Evolutionary conservation across 2,329 filamentous ascomycete species (phyloP).

Genomic region (Neopestalotiopsis clavispora): DNA sequence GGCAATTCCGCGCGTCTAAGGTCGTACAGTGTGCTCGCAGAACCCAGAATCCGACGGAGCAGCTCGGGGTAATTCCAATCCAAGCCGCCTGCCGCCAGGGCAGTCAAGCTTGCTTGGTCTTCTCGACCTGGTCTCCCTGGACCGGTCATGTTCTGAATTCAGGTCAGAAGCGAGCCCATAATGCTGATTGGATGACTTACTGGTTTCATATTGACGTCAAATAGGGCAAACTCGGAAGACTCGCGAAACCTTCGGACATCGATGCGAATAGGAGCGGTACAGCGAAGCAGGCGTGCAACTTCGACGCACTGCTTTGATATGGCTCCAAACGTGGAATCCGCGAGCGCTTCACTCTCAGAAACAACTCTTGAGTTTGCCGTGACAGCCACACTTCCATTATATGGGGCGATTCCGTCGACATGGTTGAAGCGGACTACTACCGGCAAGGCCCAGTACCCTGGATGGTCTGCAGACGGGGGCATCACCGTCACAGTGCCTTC

Average conservation of each 20-base stretch:
- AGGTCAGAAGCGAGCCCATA: background rate
- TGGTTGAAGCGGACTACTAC: constrained; percentile 54
- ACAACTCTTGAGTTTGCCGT: constrained; percentile 50
- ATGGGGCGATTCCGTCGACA: constrained; percentile 50
- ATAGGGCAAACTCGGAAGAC: constrained; percentile 46
- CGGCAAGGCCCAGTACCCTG: constrained; percentile 47
- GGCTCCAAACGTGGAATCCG: constrained; percentile 34
- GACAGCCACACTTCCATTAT: constrained; percentile 53
- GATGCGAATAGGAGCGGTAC: constrained; percentile 50
- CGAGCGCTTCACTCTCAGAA: constrained; percentile 35
- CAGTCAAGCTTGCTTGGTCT: constrained; percentile 53
- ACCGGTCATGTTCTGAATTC: constrained; percentile 35
- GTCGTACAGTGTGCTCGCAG: background rate
- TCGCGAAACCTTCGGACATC: constrained; percentile 46
- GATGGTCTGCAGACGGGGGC: constrained; percentile 42
- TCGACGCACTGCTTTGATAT: constrained; percentile 42
- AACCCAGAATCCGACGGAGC: background rate
- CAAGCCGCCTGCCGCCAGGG: constrained; percentile 43
- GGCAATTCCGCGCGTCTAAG: background rate
- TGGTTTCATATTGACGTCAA: constrained; percentile 59
- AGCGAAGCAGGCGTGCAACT: constrained; percentile 42
- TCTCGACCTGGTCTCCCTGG: constrained; percentile 51
- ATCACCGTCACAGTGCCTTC: constrained; percentile 58
- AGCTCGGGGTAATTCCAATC: constrained; percentile 41
- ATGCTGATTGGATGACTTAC: constrained; percentile 35